Base-by-base conservation (phyloP, 371 early-diverging fungal genomes). In the Aphelidium insulamus region DNA sequence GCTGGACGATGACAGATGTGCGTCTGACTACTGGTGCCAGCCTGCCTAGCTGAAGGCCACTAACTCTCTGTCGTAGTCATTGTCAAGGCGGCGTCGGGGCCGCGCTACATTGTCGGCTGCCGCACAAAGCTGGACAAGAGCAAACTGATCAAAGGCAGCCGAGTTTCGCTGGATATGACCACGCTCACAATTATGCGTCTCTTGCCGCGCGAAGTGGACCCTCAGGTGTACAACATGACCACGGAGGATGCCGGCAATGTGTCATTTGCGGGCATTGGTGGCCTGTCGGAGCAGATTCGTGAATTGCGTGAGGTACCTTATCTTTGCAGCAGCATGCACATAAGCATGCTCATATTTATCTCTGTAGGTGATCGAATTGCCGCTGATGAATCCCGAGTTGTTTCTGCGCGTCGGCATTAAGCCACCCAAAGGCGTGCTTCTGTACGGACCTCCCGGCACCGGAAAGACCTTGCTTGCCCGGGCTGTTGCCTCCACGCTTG, bases 131-230 rank as follows among this genome's bases (percentile, higher is more conserved):
- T 98, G 16, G 75, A 80, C 41, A 94, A 91, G 55, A 72, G 77
- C 35, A 80, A 82, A 43, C 59, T 95, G 27, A 88, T 86, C 45
- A 77, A 79, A 41, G 94, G 97, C 9, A 72, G 86, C 32, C 80
- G 99, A 29, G 99, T 99, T 7, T 81, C 98, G 9, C 65, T 99
- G 33, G 99, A 99, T 55, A 97, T 98, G 77, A 98, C 98, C 14
- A 99, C 99, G 2, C 64, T 99, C 33, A 98, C 98, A 11, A 97
- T 99, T 41, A 97, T 97, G 98, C 72, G 91, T 27, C 73, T 87
- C 46, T 65, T 99, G 28, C 97, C 98, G 19, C 69, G 97, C 29
- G 99, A 99, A 52, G 98, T 99, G 5, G 98, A 99, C 59, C 98
- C 99, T 18, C 65, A 90, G 39, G 97, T 99, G 29, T 95, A 94